A percentile compares a stretch with the other conserved stretches of the same genome.
Evolutionary conservation across 495 filamentous ascomycete species (phyloP).

Genomic region (Xylaria sp.): DNA sequence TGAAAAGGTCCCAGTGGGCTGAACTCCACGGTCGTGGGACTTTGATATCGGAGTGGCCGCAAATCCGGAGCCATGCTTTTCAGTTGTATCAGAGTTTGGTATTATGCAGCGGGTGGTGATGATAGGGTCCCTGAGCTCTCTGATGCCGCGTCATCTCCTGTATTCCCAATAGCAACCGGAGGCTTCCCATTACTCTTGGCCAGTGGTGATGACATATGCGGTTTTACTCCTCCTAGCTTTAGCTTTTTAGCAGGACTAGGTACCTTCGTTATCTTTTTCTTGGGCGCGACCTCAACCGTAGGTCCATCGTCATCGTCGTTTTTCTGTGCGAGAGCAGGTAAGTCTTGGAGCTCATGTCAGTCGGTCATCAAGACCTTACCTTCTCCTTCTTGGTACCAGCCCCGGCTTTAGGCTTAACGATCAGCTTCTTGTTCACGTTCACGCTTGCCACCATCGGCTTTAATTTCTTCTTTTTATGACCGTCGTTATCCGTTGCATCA

Average conservation of each 20-base stretch:
- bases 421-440: conserved; percentile 51
- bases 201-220: conserved; percentile 43
- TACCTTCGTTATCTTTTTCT: conserved; percentile 51
- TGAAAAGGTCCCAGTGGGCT: background rate
- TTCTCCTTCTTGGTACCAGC: conserved; percentile 54
- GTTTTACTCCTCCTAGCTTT: conserved; percentile 49
- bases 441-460: conserved; percentile 48
- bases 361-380: conserved; percentile 47
- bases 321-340: conserved; percentile 31
- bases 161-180: conserved; percentile 35
- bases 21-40: background rate
- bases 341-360: conserved; percentile 50
- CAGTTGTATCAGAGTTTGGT: conserved; percentile 5
- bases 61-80: background rate
- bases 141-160: conserved; percentile 50
- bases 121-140: conserved; percentile 60
- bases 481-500: conserved; percentile 55
- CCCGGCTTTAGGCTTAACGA: conserved; percentile 54
- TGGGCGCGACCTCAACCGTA: conserved; percentile 52
- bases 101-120: conserved; percentile 50
- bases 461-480: conserved; percentile 60
- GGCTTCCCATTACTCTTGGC: conserved; percentile 48
- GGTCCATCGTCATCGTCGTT: conserved; percentile 46
- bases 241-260: conserved; percentile 56
- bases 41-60: background rate